Base-by-base conservation (phyloP, 2,329 filamentous ascomycete species). In the Sporothrix inflata region DNA sequence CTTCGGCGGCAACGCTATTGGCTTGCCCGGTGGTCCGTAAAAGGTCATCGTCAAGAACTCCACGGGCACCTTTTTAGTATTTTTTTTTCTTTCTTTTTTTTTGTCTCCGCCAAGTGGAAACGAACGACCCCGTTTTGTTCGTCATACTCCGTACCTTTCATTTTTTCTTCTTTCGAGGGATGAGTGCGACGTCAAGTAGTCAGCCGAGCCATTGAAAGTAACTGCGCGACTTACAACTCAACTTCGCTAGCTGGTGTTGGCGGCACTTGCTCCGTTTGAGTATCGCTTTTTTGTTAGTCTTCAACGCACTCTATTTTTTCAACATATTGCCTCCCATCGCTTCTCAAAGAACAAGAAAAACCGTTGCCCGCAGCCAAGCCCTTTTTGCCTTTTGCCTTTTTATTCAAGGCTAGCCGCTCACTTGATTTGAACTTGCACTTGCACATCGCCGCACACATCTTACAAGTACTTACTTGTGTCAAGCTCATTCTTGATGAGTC, bases 141-240 rank as follows among this genome's bases (percentile, higher is more conserved):
- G n/a, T n/a, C n/a, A 5, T 47, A 47, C 14, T 19, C 5, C 14
- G 45, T 57, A 34, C 27, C 5, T 24, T 53, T 34, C 14, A 34
- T 12, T 34, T 57, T 16, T 21, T 40, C 34, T 63, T 40, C 38
- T n/a, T 42, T n/a, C 34, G 60, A 42, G 57, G 34, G 34, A 40
- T 40, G n/a, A 40, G 57, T 61, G 57, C 34, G 34, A 42, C 57
- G 57, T 40, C 57, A 63, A 42, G 40, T 24, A 65, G 60, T 45
- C 21, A 45, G 60, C 60, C 60, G 5, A 45, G 38, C n/a, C 34
- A 24, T 24, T 6, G 0, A 42, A 12, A 16, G n/a, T 16, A 45
- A 45, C 60, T 65, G 60, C 60, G 60, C 60, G 60, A 65, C 60
- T 65, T 65, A 45, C 60, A 65, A 30, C 30, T 61, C 19, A 6